Evolutionary conservation across 208 protist genomes (phyloP).

Genomic region (Leishmania amazonensis): DNA sequence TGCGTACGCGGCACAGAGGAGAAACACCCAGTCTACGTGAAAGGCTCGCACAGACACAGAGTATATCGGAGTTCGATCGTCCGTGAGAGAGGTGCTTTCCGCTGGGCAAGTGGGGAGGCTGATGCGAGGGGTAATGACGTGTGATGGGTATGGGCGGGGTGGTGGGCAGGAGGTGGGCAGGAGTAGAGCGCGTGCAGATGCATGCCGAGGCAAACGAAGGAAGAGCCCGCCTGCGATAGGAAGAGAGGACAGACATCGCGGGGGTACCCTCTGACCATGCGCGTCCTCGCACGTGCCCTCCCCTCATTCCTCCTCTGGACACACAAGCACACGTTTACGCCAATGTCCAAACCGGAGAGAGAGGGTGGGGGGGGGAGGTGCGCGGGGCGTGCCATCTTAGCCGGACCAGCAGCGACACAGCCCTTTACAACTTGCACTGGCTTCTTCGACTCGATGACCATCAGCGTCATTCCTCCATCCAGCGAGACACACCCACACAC

Average conservation of each 20-base stretch:
- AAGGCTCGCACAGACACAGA: not conserved
- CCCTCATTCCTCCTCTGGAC: not conserved
- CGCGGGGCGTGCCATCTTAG: not conserved
- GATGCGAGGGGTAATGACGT: not conserved
- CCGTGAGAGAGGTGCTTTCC: not conserved
- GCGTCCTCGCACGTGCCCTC: not conserved
- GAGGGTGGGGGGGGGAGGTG: not conserved
- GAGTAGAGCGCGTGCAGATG: not conserved
- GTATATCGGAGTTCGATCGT: not conserved
- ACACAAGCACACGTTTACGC: not conserved
- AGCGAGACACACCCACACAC: not conserved
- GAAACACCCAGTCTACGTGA: not conserved
- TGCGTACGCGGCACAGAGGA: too few species aligned
- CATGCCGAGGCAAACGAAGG: not conserved
- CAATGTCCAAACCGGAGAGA: not conserved
- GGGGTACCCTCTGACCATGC: not conserved
- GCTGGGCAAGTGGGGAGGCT: not conserved
- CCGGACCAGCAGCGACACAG: not conserved
- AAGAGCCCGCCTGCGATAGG: not conserved
- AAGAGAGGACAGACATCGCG: not conserved
- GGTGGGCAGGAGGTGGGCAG: not conserved
- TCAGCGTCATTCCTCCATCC: not conserved
- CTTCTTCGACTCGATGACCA: not conserved
- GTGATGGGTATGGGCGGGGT: not conserved
- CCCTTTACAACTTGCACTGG: not conserved